phyloP scores from a whole-genome alignment of 768 basidiomycete species.

The Boletus patriciae region DNA sequence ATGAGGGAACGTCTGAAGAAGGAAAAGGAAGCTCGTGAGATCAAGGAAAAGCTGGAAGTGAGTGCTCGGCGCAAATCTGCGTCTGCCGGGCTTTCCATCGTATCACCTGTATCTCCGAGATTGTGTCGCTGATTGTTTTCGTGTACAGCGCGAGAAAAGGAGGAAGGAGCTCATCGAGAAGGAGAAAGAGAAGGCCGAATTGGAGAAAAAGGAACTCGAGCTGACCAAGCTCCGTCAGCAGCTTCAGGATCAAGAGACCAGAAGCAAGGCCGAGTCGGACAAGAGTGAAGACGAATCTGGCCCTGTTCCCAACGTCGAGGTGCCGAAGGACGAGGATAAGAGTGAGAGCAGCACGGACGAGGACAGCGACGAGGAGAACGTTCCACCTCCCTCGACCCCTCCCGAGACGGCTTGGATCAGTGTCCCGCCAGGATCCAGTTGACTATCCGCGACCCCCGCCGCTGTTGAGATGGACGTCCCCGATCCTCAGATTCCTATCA shows the following conservation, averaged over 20 bases:
- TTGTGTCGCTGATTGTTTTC: slow-evolving; percentile 8
- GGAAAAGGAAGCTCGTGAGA: slow-evolving; percentile 71
- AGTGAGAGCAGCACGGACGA: slow-evolving; percentile 37
- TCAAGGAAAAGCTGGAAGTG: slow-evolving; percentile 67
- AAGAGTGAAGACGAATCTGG: slow-evolving; percentile 42
- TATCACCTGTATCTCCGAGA: slow-evolving; percentile 3
- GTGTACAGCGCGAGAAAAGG: slow-evolving; percentile 43
- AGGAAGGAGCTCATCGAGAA: slow-evolving; percentile 45
- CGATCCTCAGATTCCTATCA: slow-evolving; percentile 15
- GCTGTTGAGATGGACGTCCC: slow-evolving; percentile 18
- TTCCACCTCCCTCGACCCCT: slow-evolving; percentile 34
- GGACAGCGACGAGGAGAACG: slow-evolving; percentile 45
- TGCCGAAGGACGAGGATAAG: slow-evolving; percentile 31
- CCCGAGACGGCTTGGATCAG: slow-evolving; percentile 31
- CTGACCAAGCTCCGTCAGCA: slow-evolving; percentile 52
- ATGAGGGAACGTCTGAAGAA: slow-evolving; percentile 70
- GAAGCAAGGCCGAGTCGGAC: slow-evolving; percentile 43
- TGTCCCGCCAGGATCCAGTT: slow-evolving; percentile 30
- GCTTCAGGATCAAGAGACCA: slow-evolving; percentile 54
- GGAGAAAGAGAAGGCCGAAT: slow-evolving; percentile 59
- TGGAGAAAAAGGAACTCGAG: slow-evolving; percentile 65
- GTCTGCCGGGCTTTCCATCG: slow-evolving; percentile 21
- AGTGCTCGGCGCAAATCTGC: slow-evolving; percentile 31
- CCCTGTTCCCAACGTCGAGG: slow-evolving; percentile 4
- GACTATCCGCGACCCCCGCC: slow-evolving; percentile 28